Evolutionary conservation across 768 basidiomycete genomes (phyloP).

Genomic region (Dendrothele bispora): DNA sequence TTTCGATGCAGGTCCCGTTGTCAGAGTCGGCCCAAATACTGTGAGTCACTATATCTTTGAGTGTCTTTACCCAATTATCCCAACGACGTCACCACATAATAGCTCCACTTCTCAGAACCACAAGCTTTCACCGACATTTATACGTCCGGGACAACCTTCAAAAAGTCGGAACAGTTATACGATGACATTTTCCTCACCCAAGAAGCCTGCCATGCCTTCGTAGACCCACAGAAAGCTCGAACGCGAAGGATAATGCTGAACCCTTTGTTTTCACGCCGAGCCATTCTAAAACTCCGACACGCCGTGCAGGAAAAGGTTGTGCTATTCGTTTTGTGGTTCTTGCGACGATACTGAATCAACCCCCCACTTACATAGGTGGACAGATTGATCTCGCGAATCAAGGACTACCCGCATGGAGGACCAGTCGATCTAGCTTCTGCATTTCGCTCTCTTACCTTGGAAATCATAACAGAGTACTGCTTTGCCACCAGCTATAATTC

Average conservation of each 20-base stretch:
- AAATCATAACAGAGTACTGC: conserved; percentile 20
- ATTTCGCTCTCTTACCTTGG: conserved; percentile 14
- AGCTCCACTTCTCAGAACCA: conserved; percentile 22
- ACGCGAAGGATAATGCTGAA: conserved; percentile 25
- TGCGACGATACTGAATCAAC: too few relatives aligned
- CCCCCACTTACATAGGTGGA: conserved; percentile 34
- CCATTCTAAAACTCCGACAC: conserved; percentile 28
- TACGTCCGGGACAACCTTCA: conserved; percentile 18
- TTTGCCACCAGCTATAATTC: conserved; percentile 25
- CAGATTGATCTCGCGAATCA: conserved; percentile 26
- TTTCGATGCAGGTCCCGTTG: conserved; percentile 18
- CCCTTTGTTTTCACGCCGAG: conserved; percentile 34
- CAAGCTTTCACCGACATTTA: conserved; percentile 21
- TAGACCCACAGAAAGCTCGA: conserved; percentile 19
- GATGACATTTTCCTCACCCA: too few relatives aligned
- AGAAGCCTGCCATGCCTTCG: conserved; percentile 2
- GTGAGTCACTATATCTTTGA: conserved; percentile 9
- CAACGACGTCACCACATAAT: not conserved
- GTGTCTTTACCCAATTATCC: not conserved
- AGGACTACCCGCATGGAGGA: conserved; percentile 23
- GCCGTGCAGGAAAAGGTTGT: conserved; percentile 29
- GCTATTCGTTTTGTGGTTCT: too few relatives aligned
- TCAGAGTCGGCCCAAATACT: conserved; percentile 22
- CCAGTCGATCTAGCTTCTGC: conserved; percentile 13
- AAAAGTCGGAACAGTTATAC: conserved; percentile 21